Evolutionary conservation across 345 rosid genomes (phyloP), one percentile per base, ranked within the genome.

Genomic region (Durio zibethinus): DNA sequence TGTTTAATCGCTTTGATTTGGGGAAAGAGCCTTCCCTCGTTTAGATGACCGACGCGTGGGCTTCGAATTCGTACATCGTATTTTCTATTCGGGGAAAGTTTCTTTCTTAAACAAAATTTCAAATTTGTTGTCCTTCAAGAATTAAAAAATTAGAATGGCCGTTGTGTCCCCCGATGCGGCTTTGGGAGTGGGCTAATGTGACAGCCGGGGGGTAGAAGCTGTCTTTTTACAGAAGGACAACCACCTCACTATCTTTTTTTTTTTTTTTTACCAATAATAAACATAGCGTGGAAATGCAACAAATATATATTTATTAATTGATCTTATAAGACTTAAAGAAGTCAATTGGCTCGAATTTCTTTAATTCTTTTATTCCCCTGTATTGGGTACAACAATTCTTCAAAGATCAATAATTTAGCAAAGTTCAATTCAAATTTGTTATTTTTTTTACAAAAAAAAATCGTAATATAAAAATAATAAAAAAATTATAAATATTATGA

Each of bases 41-140:
- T 72, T 78, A 72, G 81, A 72, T 71, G n/a, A 72, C 25, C 20
- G 80, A 78, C 80, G 70, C 80, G 80, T 72, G 72, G 23, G 25
- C 53, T 48, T 15, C 18, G 25, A 1, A n/a, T 48, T 5, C 59
- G 11, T 20, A 16, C 2, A 14, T 60, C 36, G 29, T 64, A 21
- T 33, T 72, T 29, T 50, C 70, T 12, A 42, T 47, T 42, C 10
- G 25, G 62, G 12, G 40, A 59, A 69, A 43, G 62, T 67, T 42
- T 23, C 52, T 7, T 21, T 8, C 29, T 62, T 45, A 4, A 10
- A n/a, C 4, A 40, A 23, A 18, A 10, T 40, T 40, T 59, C 23
- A 21, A 57, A 38, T 57, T 74, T 43, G 8, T 10, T 53, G 4
- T 15, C 7, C 35, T 60, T 59, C 10, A 40, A 35, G 2, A 10